A percentile compares a stretch with the other conserved stretches of the same genome.
Evolutionary conservation across 805 yeast species (phyloP).

Genomic region (Sungouiella thailandica): DNA sequence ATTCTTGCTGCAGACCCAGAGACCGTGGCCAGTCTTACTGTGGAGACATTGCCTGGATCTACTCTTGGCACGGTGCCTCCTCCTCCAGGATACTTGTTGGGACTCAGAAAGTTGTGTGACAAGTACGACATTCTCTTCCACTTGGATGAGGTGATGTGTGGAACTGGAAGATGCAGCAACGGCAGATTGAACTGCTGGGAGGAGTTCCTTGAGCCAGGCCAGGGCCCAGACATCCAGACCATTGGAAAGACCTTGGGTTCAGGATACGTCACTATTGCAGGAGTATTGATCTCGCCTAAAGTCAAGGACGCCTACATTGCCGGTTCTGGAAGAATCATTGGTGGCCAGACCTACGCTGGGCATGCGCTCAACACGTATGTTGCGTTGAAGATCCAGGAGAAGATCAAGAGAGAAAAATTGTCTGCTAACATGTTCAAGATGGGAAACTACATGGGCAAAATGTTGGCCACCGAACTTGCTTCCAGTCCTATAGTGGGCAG

Average conservation of each 20-base stretch:
- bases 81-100: conserved; percentile 22
- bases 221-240: conserved; percentile 29
- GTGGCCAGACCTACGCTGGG: conserved; percentile 23
- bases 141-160: conserved; percentile 54
- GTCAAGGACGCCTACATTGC: conserved; percentile 16
- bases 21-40: conserved; percentile 22
- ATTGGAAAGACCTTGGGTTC: conserved; percentile 30
- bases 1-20: conserved; percentile 23
- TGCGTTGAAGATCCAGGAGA: conserved; percentile 24
- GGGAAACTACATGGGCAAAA: conserved; percentile 41
- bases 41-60: conserved; percentile 27
- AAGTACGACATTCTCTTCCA: conserved; percentile 46
- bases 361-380: conserved; percentile 26
- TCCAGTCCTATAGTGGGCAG: conserved; percentile 40
- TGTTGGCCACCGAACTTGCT: conserved; percentile 15
- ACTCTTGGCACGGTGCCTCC: conserved; percentile 25
- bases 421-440: conserved; percentile 36
- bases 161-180: conserved; percentile 40
- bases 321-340: conserved; percentile 18
- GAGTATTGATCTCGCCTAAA: conserved; percentile 25
- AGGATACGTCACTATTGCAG: conserved; percentile 28
- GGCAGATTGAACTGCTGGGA: conserved; percentile 29
- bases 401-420: conserved; percentile 29
- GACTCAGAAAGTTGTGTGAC: conserved; percentile 38
- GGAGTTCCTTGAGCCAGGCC: conserved; percentile 19